phyloP scores from a whole-genome alignment of 177 flowering plant genomes.

The Vitis hybrid region DNA sequence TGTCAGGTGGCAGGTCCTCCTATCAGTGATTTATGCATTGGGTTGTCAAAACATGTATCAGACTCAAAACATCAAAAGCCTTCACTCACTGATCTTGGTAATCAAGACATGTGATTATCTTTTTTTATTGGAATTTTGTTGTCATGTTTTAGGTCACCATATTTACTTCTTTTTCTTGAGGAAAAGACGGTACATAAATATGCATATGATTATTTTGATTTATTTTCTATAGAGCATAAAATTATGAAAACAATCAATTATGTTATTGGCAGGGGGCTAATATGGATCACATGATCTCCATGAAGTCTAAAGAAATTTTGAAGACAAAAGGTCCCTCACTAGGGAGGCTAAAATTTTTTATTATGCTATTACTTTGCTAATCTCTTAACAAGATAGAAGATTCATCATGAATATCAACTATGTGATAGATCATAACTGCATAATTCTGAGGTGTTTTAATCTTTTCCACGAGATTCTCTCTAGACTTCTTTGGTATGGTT shows the following conservation, averaged over 20 bases:
- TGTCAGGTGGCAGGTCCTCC: constrained; percentile 69
- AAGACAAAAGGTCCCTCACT: too few relatives aligned
- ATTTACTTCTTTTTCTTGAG: neutral
- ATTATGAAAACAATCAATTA: too few relatives aligned
- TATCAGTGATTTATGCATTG: constrained; percentile 29
- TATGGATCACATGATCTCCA: too few relatives aligned
- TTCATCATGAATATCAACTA: neutral
- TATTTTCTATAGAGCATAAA: too few relatives aligned
- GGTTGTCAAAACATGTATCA: constrained; percentile 17
- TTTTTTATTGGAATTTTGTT: neutral
- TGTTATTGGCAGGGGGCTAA: too few relatives aligned
- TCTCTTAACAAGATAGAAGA: neutral
- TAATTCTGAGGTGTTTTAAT: neutral
- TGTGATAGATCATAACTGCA: neutral
- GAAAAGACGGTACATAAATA: too few relatives aligned
- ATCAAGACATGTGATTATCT: neutral
- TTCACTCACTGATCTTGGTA: constrained; percentile 23
- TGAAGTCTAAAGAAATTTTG: too few relatives aligned
- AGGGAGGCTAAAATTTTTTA: too few relatives aligned
- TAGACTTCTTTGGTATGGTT: neutral
- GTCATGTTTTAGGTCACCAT: neutral
- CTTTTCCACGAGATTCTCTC: neutral
- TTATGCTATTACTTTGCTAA: neutral
- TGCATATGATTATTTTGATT: too few relatives aligned
- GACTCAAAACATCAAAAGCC: constrained; percentile 10